phyloP scores from a whole-genome alignment of 2,329 filamentous ascomycete genomes.

The Aureobasidium sp. region DNA sequence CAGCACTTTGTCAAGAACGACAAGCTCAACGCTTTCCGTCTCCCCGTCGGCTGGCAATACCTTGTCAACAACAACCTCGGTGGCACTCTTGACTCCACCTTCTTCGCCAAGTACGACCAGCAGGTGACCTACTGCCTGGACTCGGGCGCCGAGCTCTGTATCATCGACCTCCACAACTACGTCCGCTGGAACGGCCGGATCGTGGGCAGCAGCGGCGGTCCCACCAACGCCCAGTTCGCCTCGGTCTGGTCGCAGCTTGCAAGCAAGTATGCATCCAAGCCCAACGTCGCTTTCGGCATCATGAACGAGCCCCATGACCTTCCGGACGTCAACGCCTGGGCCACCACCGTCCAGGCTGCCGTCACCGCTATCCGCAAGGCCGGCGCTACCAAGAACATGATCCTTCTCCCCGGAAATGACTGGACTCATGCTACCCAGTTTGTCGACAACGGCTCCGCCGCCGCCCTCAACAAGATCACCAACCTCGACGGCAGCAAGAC shows the following conservation, averaged over 20 bases:
- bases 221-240: constrained; percentile 49
- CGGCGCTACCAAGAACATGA: constrained; percentile 54
- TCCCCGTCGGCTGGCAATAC: constrained; percentile 36
- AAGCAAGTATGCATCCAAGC: constrained; percentile 41
- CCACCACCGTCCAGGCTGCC: constrained; percentile 49
- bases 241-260: constrained; percentile 49
- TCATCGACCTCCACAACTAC: constrained; percentile 26
- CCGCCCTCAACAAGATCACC: constrained; percentile 20
- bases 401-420: constrained; percentile 55
- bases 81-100: constrained; percentile 15
- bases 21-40: constrained; percentile 47
- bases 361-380: constrained; percentile 57
- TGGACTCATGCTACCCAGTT: constrained; percentile 21
- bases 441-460: constrained; percentile 21
- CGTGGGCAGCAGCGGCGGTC: constrained; percentile 50
- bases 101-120: constrained; percentile 16
- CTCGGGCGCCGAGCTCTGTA: constrained; percentile 15
- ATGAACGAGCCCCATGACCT: constrained; percentile 61
- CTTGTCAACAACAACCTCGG: constrained; percentile 17
- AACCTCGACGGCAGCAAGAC: constrained; percentile 24
- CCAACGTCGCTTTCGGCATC: constrained; percentile 52
- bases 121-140: constrained; percentile 15
- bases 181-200: constrained; percentile 50
- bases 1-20: constrained; percentile 47
- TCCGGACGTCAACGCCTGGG: constrained; percentile 47